These are phyloP conservation scores for Gossypium longicalyx DNA, from an alignment of 345 rosid genomes.

Conservation along the genomic window DNA sequence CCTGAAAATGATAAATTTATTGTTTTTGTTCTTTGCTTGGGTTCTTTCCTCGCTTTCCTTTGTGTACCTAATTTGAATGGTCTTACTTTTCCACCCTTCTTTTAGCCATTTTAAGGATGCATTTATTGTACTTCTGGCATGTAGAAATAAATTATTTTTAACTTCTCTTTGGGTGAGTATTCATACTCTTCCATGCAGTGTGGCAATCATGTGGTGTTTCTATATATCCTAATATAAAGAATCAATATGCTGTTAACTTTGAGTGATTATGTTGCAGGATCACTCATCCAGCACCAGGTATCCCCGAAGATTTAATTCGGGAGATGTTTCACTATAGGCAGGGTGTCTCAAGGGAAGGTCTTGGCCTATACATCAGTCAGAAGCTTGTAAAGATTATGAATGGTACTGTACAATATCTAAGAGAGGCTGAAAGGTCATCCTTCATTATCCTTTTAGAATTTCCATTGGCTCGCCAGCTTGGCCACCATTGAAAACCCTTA, in stretches of 20 bases:
- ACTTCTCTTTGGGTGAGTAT: neutral
- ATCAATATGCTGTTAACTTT: neutral
- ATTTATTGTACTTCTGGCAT: neutral
- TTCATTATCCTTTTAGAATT: constrained; percentile 62
- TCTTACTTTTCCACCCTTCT: neutral
- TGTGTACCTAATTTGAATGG: neutral
- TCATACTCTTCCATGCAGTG: neutral
- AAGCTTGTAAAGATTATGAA: constrained; percentile 78
- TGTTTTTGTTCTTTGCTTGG: neutral
- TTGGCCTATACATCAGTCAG: constrained; percentile 61
- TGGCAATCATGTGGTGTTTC: constrained; percentile 8
- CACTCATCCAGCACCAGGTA: constrained; percentile 78
- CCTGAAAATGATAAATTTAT: neutral
- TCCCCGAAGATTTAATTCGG: constrained; percentile 59
- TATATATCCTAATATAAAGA: neutral
- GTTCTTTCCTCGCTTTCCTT: neutral
- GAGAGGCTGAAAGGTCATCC: constrained; percentile 67
- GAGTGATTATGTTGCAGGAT: constrained; percentile 35
- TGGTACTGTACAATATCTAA: constrained; percentile 66
- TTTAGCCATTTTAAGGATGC: neutral
- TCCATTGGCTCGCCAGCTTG: constrained; percentile 37
- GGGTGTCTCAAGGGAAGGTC: constrained; percentile 72
- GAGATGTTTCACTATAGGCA: constrained; percentile 64
- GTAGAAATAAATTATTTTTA: neutral
- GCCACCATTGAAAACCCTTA: neutral